phyloP scores from a whole-genome alignment of 257 asterid species.

The Orobanche coerulescens region DNA sequence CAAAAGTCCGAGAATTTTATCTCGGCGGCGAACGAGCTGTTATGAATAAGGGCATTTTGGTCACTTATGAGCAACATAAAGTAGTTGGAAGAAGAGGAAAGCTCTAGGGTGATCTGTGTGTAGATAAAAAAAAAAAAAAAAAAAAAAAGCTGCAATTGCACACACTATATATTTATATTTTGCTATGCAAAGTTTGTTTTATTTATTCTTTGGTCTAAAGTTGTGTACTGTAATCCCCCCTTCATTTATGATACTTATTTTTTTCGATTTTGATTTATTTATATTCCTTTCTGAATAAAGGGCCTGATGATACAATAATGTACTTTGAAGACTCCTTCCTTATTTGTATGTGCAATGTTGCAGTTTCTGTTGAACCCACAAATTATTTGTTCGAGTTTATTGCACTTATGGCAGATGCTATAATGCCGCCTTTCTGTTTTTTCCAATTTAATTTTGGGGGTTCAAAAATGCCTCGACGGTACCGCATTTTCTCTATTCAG shows the following conservation, averaged over 20 bases:
- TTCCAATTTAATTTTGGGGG: no score
- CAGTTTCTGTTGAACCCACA: no score
- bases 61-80: slow-evolving; percentile 20
- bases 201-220: slow-evolving; percentile 60
- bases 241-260: slow-evolving; percentile 19
- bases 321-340: no score
- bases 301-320: slow-evolving; percentile 32
- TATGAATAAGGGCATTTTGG: slow-evolving; percentile 10
- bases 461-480: no score
- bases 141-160: slow-evolving; percentile 31
- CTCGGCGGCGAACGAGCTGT: slow-evolving; percentile 19
- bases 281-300: slow-evolving; percentile 39
- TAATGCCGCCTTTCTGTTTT: no score
- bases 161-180: slow-evolving; percentile 26
- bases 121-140: slow-evolving; percentile 54
- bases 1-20: slow-evolving; percentile 19
- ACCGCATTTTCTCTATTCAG: no score
- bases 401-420: no score
- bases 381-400: no score
- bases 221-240: slow-evolving; percentile 45
- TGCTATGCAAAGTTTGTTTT: slow-evolving; percentile 35
- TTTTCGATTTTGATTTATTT: slow-evolving; percentile 29
- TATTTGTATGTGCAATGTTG: no score
- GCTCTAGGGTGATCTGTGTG: slow-evolving; percentile 41
- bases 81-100: slow-evolving; percentile 21